phyloP scores from a whole-genome alignment of 192 early-diverging fungal genomes.

The Dissophora ornata region DNA sequence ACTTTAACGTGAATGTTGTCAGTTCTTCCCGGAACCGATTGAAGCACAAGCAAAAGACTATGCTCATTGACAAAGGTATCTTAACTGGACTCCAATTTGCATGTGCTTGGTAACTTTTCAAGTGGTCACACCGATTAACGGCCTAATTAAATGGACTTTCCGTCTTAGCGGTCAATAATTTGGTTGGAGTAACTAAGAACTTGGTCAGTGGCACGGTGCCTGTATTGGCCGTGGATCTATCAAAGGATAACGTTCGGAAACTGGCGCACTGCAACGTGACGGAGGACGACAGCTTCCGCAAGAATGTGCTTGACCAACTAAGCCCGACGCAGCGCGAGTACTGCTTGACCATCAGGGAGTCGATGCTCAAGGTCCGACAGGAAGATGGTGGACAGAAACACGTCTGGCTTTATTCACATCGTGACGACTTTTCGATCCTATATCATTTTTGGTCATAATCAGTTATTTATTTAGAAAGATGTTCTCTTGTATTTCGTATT shows the following conservation, averaged over 20 bases:
- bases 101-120: no score
- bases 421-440: constrained; percentile 70
- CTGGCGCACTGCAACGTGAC: constrained; percentile 70
- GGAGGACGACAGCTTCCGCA: constrained; percentile 71
- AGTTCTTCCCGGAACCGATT: constrained; percentile 59
- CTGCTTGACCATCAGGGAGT: constrained; percentile 43
- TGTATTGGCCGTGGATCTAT: constrained; percentile 74
- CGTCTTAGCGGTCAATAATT: constrained; percentile 61
- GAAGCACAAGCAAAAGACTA: constrained; percentile 68
- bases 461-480: not conserved
- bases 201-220: constrained; percentile 61
- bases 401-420: constrained; percentile 80
- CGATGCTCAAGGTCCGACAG: constrained; percentile 63
- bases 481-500: not conserved
- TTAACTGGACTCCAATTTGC: not conserved
- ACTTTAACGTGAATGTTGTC: constrained; percentile 62
- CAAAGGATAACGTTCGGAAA: constrained; percentile 64
- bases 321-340: constrained; percentile 64
- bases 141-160: not conserved
- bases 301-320: constrained; percentile 51
- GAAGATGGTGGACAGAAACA: constrained; percentile 57
- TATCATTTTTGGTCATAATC: constrained; percentile 63
- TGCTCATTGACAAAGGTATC: constrained; percentile 68
- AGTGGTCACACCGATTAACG: no score
- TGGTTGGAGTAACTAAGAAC: constrained; percentile 66